phyloP scores from a whole-genome alignment of 306 rosid genomes.

The Acmispon strigosus region DNA sequence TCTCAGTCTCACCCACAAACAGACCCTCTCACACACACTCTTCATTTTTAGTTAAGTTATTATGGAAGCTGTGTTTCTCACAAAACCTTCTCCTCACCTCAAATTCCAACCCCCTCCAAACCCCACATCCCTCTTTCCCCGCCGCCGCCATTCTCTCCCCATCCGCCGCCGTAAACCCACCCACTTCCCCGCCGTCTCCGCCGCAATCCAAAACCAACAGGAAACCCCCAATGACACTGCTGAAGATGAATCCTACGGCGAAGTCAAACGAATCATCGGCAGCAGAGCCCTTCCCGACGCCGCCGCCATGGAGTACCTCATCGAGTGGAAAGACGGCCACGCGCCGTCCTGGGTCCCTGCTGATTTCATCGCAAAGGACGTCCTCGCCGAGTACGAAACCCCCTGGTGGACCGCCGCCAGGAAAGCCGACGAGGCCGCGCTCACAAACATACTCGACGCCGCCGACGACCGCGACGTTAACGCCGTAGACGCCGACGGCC shows the following conservation, averaged over 20 bases:
- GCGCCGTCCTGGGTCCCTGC: conserved; percentile 75
- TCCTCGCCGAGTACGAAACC: conserved; percentile 68
- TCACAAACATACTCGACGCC: conserved; percentile 29
- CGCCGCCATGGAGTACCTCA: conserved; percentile 64
- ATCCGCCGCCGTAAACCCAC: conserved; percentile 20
- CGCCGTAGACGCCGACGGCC: conserved; percentile 61
- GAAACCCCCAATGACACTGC: conserved; percentile 1
- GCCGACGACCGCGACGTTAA: conserved; percentile 60
- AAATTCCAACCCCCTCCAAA: conserved; percentile 25
- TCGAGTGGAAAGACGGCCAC: conserved; percentile 86
- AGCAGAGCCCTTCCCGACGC: conserved; percentile 46
- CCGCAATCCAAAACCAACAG: conserved; percentile 40
- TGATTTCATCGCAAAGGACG: conserved; percentile 71
- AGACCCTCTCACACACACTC: neutral
- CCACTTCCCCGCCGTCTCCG: conserved; percentile 3
- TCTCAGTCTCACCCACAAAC: neutral
- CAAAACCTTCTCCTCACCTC: conserved; percentile 58
- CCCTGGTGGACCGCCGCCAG: conserved; percentile 94
- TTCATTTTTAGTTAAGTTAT: neutral
- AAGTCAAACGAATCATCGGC: conserved; percentile 72
- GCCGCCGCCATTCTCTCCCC: conserved; percentile 3
- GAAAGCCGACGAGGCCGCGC: conserved; percentile 52
- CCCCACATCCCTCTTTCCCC: conserved; percentile 16
- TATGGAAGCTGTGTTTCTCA: conserved; percentile 63
- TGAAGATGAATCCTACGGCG: conserved; percentile 63